phyloP scores from a whole-genome alignment of 306 rosid genomes.

The Fragaria ananassa region DNA sequence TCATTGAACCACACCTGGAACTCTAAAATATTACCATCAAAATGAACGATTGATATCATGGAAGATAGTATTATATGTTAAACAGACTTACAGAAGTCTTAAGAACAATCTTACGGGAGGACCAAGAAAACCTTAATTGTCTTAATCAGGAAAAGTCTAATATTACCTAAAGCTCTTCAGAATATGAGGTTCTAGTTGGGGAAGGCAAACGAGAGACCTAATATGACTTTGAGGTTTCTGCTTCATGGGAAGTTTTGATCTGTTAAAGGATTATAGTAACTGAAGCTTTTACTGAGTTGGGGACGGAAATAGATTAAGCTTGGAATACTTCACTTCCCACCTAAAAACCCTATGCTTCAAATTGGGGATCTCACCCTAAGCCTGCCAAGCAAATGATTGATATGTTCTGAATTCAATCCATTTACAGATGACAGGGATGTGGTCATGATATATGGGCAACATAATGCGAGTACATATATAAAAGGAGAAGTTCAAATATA shows the following conservation, averaged over 20 bases:
- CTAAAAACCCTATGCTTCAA: not conserved
- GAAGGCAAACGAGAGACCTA: not conserved
- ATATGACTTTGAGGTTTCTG: not conserved
- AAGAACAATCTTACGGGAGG: not conserved
- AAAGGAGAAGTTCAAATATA: not conserved
- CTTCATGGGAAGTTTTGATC: not conserved
- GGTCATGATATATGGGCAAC: not conserved
- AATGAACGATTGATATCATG: not conserved
- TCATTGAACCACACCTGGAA: not conserved
- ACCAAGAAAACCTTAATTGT: not conserved
- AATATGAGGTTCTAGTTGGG: not conserved
- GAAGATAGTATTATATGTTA: not conserved
- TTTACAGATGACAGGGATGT: not conserved
- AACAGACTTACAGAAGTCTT: not conserved
- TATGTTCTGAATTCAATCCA: not conserved
- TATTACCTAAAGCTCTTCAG: slow-evolving; percentile 2
- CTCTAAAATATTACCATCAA: not conserved
- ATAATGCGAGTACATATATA: not conserved
- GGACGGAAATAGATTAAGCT: not conserved
- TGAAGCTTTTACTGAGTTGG: not conserved
- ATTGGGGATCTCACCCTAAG: not conserved
- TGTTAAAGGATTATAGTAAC: not conserved
- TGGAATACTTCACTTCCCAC: not conserved
- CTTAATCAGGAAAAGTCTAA: not conserved
- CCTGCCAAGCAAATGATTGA: slow-evolving; percentile 1